These are phyloP conservation scores for Crataegus laevigata DNA, from an alignment of 306 rosid genomes.

Conservation along the genomic window DNA sequence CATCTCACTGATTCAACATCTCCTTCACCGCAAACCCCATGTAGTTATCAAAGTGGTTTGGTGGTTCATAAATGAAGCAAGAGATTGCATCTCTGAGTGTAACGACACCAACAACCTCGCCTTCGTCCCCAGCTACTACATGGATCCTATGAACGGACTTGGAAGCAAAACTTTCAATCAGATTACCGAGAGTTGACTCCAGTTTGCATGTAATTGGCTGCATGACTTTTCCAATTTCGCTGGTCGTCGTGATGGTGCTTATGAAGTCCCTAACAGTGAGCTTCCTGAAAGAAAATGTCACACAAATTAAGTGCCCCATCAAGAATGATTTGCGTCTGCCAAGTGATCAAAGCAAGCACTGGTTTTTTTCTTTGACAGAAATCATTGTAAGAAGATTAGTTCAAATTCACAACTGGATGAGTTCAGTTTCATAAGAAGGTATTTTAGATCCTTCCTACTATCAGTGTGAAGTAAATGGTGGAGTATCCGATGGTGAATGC, in stretches of 20 bases:
- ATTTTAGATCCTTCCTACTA: background rate
- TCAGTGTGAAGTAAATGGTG: background rate
- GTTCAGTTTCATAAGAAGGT: background rate
- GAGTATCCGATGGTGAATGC: background rate
- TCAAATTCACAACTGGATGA: background rate
- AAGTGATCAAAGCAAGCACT: background rate
- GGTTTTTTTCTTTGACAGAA: background rate
- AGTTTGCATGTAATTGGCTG: conserved; percentile 65
- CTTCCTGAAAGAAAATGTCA: conserved; percentile 44
- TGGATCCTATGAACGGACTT: conserved; percentile 75
- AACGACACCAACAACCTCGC: conserved; percentile 56
- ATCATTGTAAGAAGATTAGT: background rate
- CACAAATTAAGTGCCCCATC: background rate
- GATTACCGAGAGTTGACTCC: conserved; percentile 49
- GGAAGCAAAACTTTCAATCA: conserved; percentile 64
- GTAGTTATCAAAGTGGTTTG: conserved; percentile 56
- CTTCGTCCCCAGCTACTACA: conserved; percentile 39
- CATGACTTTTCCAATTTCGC: conserved; percentile 31
- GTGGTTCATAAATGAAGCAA: conserved; percentile 74
- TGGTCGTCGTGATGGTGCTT: conserved; percentile 32
- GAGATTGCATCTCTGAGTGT: conserved; percentile 92
- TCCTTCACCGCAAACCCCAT: conserved; percentile 59
- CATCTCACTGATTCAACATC: conserved; percentile 43
- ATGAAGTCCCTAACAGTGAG: conserved; percentile 67
- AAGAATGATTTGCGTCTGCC: background rate